These are phyloP conservation scores for Cystobasidium onofrii DNA, from an alignment of 768 basidiomycete genomes.

Conservation along the genomic window DNA sequence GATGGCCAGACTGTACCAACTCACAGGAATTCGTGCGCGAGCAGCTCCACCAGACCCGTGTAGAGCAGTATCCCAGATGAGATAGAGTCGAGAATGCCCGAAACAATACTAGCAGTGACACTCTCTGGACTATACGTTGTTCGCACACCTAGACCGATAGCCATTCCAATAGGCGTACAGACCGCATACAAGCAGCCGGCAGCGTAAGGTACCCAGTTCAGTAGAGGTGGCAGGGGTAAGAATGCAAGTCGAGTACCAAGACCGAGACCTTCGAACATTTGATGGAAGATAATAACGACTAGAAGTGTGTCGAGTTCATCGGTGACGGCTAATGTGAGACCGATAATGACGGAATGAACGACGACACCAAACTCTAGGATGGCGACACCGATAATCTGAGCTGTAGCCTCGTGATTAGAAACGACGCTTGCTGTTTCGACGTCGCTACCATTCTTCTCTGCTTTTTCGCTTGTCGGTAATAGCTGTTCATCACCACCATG, in stretches of 20 bases:
- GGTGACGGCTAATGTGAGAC: conserved; percentile 85
- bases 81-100: conserved; percentile 72
- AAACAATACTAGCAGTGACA: conserved; percentile 67
- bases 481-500: conserved; percentile 47
- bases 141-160: conserved; percentile 53
- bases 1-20: no score
- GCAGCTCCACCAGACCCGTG: conserved; percentile 76
- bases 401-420: conserved; percentile 44
- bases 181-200: conserved; percentile 63
- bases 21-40: conserved; percentile 92
- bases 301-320: conserved; percentile 73
- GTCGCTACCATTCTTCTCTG: conserved; percentile 13
- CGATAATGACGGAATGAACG: conserved; percentile 64
- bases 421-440: neutral
- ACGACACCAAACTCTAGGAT: conserved; percentile 92
- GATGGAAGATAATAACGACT: conserved; percentile 82
- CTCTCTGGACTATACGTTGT: conserved; percentile 71
- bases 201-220: conserved; percentile 51
- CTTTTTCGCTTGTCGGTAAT: conserved; percentile 39
- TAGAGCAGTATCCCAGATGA: conserved; percentile 82
- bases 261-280: conserved; percentile 77
- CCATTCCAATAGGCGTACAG: conserved; percentile 81
- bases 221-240: conserved; percentile 50
- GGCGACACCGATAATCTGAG: conserved; percentile 75
- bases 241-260: conserved; percentile 80